phyloP scores from a whole-genome alignment of 768 basidiomycete genomes.

The Multifurca ochricompacta region DNA sequence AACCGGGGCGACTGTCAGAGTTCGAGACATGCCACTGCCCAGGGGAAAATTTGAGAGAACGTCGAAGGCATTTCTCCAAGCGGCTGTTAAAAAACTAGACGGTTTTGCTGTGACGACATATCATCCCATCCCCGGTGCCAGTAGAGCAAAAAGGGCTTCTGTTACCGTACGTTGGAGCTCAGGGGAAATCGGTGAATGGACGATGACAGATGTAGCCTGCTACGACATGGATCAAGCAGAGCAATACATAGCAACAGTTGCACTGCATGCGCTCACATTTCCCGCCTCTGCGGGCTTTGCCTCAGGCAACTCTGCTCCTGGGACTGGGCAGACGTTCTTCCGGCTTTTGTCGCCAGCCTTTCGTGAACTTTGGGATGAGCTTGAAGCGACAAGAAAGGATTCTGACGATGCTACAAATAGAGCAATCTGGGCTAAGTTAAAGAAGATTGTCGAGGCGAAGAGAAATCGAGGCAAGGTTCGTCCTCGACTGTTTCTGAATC shows the following conservation, averaged over 20 bases:
- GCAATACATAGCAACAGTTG: conserved; percentile 82
- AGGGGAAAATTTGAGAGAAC: conserved; percentile 79
- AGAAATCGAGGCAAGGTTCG: conserved; percentile 39
- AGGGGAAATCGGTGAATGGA: conserved; percentile 53
- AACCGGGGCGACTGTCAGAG: conserved; percentile 42
- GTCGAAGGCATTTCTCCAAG: conserved; percentile 65
- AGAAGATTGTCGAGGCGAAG: conserved; percentile 57
- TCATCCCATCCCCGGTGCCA: conserved; percentile 52
- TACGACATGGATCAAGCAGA: conserved; percentile 71
- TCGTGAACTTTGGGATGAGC: conserved; percentile 88
- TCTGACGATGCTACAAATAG: conserved; percentile 60
- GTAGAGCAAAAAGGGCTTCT: conserved; percentile 65
- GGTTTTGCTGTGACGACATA: conserved; percentile 71
- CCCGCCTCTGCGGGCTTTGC: conserved; percentile 58
- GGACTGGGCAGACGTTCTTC: conserved; percentile 56
- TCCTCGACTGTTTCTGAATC: neutral
- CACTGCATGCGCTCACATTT: conserved; percentile 72
- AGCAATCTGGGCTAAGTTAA: conserved; percentile 60
- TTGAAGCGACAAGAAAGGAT: conserved; percentile 56
- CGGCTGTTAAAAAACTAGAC: conserved; percentile 60
- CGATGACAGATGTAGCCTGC: conserved; percentile 83
- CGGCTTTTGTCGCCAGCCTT: conserved; percentile 73
- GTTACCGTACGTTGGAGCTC: conserved; percentile 71
- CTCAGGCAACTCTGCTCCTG: conserved; percentile 36
- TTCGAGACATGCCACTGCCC: conserved; percentile 72